Evolutionary conservation across 352 stramenopile species (phyloP).

Genomic region (Phytophthora crassamura): DNA sequence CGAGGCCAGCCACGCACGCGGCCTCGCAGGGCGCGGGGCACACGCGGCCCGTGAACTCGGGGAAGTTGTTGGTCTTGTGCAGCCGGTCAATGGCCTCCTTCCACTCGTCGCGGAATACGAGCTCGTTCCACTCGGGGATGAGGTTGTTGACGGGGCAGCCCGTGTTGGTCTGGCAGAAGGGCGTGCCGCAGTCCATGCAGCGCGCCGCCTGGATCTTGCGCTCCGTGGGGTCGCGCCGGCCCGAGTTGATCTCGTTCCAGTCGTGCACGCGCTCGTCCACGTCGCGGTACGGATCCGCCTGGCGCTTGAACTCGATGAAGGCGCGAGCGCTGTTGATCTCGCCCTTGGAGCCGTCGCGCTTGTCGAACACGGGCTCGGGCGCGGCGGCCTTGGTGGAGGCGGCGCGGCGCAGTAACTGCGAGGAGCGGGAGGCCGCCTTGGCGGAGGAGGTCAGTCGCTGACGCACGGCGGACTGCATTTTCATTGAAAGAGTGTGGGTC

Average conservation of each 20-base stretch:
- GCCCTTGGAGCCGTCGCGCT: conserved; percentile 74
- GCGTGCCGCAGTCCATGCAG: conserved; percentile 99
- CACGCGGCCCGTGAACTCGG: conserved; percentile 98
- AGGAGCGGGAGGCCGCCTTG: conserved; percentile 5
- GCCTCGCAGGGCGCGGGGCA: conserved; percentile 97
- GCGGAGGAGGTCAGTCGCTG: conserved; percentile 24
- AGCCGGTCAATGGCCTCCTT: conserved; percentile 95
- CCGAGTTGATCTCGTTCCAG: conserved; percentile 97
- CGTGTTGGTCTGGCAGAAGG: conserved; percentile 98
- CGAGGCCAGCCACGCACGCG: conserved; percentile 95
- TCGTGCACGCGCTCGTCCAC: conserved; percentile 94
- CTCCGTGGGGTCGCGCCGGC: conserved; percentile 86
- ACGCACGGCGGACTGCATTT: conserved; percentile 41
- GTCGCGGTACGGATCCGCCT: conserved; percentile 94
- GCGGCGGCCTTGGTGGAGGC: conserved; percentile 34
- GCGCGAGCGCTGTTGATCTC: conserved; percentile 75
- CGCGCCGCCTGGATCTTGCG: conserved; percentile 95
- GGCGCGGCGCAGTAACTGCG: conserved; percentile 21
- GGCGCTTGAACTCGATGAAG: conserved; percentile 85
- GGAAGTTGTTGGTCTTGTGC: conserved; percentile 99
- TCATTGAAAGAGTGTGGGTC: background rate
- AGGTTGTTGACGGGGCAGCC: conserved; percentile 98
- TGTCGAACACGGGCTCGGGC: conserved; percentile 46
- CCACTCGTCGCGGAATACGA: conserved; percentile 98
- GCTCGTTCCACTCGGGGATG: conserved; percentile 99